phyloP scores from a whole-genome alignment of 2,329 filamentous ascomycete genomes.

The Curvularia spicifera region DNA sequence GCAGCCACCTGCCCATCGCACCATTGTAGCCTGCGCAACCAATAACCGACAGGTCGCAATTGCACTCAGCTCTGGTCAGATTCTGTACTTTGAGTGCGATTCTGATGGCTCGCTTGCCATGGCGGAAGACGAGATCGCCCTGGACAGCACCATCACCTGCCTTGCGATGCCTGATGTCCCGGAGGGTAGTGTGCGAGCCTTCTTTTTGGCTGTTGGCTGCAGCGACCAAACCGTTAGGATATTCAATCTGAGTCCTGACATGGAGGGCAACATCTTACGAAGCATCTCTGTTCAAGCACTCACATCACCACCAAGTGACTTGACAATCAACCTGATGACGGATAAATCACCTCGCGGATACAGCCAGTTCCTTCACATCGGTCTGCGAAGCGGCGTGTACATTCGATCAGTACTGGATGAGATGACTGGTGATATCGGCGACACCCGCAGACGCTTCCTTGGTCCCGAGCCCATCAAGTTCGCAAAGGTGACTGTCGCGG shows the following conservation, averaged over 20 bases:
- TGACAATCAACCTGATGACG: constrained; percentile 93
- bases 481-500: constrained; percentile 87
- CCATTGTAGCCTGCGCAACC: constrained; percentile 91
- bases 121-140: constrained; percentile 90
- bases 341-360: constrained; percentile 89
- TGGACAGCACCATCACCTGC: constrained; percentile 94
- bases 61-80: constrained; percentile 92
- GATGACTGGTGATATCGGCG: constrained; percentile 91
- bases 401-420: constrained; percentile 94
- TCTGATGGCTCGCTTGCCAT: constrained; percentile 87
- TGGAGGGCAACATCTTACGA: constrained; percentile 71
- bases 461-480: constrained; percentile 89
- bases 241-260: constrained; percentile 85
- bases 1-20: constrained; percentile 90
- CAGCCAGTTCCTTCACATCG: constrained; percentile 94
- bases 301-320: constrained; percentile 84
- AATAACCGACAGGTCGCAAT: constrained; percentile 94
- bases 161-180: constrained; percentile 93
- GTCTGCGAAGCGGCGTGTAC: constrained; percentile 93
- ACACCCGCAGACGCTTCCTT: constrained; percentile 92
- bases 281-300: constrained; percentile 94
- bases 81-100: constrained; percentile 98
- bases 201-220: constrained; percentile 93
- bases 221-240: constrained; percentile 96
- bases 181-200: constrained; percentile 84